phyloP scores from a whole-genome alignment of 2,329 filamentous ascomycete species.

The Pestalotiopsis sp. region DNA sequence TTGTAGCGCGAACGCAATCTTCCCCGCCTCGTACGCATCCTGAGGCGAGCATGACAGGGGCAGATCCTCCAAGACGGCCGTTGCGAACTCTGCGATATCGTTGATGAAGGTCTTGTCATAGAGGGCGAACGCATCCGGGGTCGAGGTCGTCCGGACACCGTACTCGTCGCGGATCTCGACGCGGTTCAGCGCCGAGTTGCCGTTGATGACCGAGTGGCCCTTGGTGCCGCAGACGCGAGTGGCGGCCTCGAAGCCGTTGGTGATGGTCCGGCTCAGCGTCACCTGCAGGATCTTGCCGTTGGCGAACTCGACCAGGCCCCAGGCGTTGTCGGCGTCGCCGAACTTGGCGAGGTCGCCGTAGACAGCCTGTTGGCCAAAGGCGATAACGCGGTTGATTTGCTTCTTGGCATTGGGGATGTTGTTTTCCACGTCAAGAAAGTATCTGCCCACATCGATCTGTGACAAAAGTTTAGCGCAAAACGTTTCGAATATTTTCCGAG shows the following conservation, averaged over 20 bases:
- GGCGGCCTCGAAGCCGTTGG: conserved; percentile 9
- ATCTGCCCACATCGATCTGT: conserved; percentile 2
- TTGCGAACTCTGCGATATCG: conserved; percentile 8
- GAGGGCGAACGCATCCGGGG: conserved; percentile 8
- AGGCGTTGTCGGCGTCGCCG: conserved; percentile 11
- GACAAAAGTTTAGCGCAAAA: not conserved
- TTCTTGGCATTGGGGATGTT: conserved; percentile 11
- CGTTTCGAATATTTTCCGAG: not conserved
- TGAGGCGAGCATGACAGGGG: not conserved
- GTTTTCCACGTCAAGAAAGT: conserved; percentile 9
- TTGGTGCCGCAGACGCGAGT: conserved; percentile 12
- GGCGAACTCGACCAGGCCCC: conserved; percentile 10
- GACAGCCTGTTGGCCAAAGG: conserved; percentile 8
- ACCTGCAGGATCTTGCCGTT: conserved; percentile 6
- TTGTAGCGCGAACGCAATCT: conserved; percentile 6
- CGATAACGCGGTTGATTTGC: conserved; percentile 10
- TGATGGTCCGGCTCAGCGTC: conserved; percentile 8
- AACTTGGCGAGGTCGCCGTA: conserved; percentile 9
- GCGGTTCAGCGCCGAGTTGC: conserved; percentile 10
- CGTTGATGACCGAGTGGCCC: conserved; percentile 8
- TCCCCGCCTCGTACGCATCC: conserved; percentile 1
- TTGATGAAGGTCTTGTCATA: conserved; percentile 6
- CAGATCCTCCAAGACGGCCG: conserved; percentile 4
- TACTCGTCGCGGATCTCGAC: conserved; percentile 9
- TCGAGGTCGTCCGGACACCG: conserved; percentile 2